Evolutionary conservation across 768 basidiomycete species (phyloP).

Genomic region (Hydnomerulius pinastri): DNA sequence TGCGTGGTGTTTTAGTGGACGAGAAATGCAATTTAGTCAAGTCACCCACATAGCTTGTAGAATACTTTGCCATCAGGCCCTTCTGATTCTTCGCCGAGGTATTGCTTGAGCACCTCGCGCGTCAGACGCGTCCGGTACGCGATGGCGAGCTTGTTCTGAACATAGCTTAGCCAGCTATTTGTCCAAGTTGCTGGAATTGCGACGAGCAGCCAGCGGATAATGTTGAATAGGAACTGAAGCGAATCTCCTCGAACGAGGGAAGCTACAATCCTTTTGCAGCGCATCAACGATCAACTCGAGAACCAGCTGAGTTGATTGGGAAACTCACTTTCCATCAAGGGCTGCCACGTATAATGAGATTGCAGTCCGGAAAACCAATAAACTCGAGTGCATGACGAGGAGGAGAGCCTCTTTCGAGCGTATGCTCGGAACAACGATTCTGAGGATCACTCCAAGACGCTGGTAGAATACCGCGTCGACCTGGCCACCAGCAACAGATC

Average conservation of each 20-base stretch:
- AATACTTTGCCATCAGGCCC: constrained; percentile 79
- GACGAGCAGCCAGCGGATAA: constrained; percentile 86
- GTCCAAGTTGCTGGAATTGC: constrained; percentile 94
- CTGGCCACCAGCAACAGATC: constrained; percentile 35
- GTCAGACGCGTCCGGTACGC: constrained; percentile 89
- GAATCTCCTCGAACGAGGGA: constrained; percentile 89
- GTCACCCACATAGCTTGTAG: constrained; percentile 80
- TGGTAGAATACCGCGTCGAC: constrained; percentile 93
- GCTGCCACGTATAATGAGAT: constrained; percentile 94
- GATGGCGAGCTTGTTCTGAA: constrained; percentile 91
- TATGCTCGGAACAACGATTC: constrained; percentile 86
- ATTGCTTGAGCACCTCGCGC: constrained; percentile 76
- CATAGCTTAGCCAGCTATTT: constrained; percentile 88
- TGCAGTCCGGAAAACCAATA: constrained; percentile 87
- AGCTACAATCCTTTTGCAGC: constrained; percentile 76
- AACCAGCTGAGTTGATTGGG: background rate
- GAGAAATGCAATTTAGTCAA: background rate
- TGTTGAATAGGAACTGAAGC: constrained; percentile 77
- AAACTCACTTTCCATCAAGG: constrained; percentile 82
- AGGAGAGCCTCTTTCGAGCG: constrained; percentile 87
- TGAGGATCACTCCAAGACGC: constrained; percentile 71
- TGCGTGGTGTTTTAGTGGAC: constrained; percentile 29
- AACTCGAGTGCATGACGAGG: constrained; percentile 83
- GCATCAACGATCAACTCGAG: constrained; percentile 1
- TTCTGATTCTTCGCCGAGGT: constrained; percentile 74